Evolutionary conservation across 31 red algal species (phyloP), one percentile per base, ranked within the genome.

Genomic region (Pterothamnion heteromorphum): DNA sequence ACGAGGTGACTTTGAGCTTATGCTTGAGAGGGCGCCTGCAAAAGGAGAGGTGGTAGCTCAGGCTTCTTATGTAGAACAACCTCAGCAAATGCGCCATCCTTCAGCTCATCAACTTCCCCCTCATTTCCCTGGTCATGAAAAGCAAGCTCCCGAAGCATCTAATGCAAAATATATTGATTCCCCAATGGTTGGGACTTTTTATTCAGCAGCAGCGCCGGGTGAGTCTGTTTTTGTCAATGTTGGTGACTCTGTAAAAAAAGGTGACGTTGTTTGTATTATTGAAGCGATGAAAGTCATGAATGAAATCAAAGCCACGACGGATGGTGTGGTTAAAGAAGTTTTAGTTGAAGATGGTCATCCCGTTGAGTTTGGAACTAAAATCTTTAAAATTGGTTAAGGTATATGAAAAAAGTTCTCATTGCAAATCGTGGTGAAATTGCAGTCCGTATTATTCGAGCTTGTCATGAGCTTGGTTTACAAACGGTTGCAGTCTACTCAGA

Each of bases 401-500:
- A 41, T 41, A 41, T 41, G 38, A 41, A 41, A 41, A 95, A 95
- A 80, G 78, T 99, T n/a, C 94, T 99, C 41, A 86, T 99, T 23
- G 98, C 98, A 37, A 99, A 99, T 74, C 96, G 98, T 72, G 98
- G 98, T n/a, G 98, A 99, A 74, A 99, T 99, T 43, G 98, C 98
- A 4, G 84, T 97, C 72, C 95, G 98, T 85, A 94, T 97, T 44
- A 96, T 99, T 72, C 94, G 98, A 91, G 90, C 98, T 58, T 95
- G 93, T 80, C 93, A 92, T 26, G 93, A 97, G 91, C 92, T 99
- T 20, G 98, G 96, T 86, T 94, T 97, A 20, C 44, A 74, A 76
- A 91, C 92, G 4, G 98, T 99, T 27, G 96, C 96, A 43, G 96
- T 97, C 36, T 97, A 97, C 88, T 97, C 95, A 9, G 93, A 92